phyloP scores from a whole-genome alignment of 2,329 filamentous ascomycete genomes.

The Mycogone perniciosa region DNA sequence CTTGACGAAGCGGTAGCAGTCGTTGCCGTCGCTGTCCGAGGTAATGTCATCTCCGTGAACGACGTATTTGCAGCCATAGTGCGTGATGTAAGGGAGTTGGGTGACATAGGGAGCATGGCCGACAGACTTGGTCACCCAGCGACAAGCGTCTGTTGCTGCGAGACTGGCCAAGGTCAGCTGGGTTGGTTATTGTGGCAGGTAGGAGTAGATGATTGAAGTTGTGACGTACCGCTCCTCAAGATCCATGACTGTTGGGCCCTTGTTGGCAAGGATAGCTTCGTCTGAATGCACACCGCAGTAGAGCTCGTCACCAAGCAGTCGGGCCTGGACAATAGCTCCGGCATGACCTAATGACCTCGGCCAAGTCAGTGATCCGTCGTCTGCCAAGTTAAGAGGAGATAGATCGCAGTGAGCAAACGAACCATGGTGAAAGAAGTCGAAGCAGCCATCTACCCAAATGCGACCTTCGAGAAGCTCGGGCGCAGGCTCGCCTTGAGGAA shows the following conservation, averaged over 20 bases:
- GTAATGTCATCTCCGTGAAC: conserved; percentile 98
- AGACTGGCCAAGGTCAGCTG: conserved; percentile 45
- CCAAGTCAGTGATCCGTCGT: neutral
- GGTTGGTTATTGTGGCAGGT: conserved; percentile 1
- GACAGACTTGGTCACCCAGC: conserved; percentile 84
- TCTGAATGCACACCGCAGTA: conserved; percentile 93
- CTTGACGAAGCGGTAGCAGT: conserved; percentile 98
- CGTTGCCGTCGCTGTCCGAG: conserved; percentile 84
- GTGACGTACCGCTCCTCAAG: conserved; percentile 67
- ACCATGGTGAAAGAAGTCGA: conserved; percentile 98
- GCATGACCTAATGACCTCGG: conserved; percentile 66
- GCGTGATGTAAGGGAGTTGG: conserved; percentile 83
- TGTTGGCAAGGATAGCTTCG: conserved; percentile 91
- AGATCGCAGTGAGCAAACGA: conserved; percentile 19
- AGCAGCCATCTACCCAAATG: conserved; percentile 98
- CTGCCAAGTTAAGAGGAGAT: neutral
- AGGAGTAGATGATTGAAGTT: conserved; percentile 2
- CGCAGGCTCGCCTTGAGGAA: conserved; percentile 40
- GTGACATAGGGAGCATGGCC: conserved; percentile 92
- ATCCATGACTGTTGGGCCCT: conserved; percentile 96
- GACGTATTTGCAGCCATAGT: conserved; percentile 92
- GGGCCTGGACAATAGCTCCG: conserved; percentile 92
- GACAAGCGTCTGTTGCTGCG: conserved; percentile 86
- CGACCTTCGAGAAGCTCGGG: conserved; percentile 58
- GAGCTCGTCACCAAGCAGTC: conserved; percentile 81